Base-by-base conservation (phyloP, 768 basidiomycete genomes). In the Hypholoma sublateritium region DNA sequence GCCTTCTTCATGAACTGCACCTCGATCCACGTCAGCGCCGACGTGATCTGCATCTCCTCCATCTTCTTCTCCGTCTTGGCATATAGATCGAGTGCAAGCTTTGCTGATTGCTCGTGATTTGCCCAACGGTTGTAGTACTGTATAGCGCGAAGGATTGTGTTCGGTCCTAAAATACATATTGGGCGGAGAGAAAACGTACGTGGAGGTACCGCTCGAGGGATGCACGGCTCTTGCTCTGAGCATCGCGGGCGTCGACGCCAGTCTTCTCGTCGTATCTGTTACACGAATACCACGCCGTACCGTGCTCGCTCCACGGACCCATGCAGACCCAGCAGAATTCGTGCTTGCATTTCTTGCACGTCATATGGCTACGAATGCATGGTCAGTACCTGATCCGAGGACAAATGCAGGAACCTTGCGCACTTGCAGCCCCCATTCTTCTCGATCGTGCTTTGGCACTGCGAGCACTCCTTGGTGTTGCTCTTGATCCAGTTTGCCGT, bases 401-500 rank as follows among this genome's bases (percentile, higher is more conserved):
- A 55, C 56, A 47, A 48, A 41, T 43, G 32, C 57, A 42, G 56
- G 8, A 50, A 42, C 6, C 3, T 14, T 13, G 88, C 94, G 67
- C 67, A 98, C 95, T 99, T 98, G 94, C 97, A 99, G 12, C 97
- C 97, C 8, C 97, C 97, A 62, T 98, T 98, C 88, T 99, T 99
- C 83, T 99, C 97, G 56, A 99, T 99, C 52, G 97, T 98, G 65
- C 93, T 94, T 70, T 93, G 89, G 70, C 97, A 99, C 69, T 94
- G 88, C 17, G 85, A 80, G 70, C 97, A 99, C 72, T 99, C 97
- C 79, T 99, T 98, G 41, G 97, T 99, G 70, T 99, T 98, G 61
- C 95, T 97, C 83, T 93, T 94, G 79, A 99, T 94, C 97, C 97
- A 99, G 71, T 99, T 98, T 22, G 95, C 93, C 16, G 97, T 99